Percentiles rank a stretch among this genome's conserved stretches.
phyloP scores from a whole-genome alignment of 148 eudicot genomes.

The Rheum nobile region DNA sequence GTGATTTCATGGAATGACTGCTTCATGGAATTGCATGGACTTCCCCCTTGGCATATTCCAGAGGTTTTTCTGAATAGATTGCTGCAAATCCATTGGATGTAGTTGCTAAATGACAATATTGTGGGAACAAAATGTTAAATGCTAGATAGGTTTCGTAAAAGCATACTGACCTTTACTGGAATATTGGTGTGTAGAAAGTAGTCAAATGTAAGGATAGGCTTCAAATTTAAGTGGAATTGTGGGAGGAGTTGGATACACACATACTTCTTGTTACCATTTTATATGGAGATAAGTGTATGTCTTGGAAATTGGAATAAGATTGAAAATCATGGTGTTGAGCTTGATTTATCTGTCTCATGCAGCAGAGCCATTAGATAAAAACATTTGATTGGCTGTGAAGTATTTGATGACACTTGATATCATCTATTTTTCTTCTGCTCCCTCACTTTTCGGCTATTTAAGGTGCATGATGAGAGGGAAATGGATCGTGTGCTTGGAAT shows the following conservation, averaged over 20 bases:
- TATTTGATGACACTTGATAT: not conserved
- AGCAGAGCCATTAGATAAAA: too few species aligned
- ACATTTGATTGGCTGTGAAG: not conserved
- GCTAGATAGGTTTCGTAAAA: not conserved
- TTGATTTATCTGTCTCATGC: not conserved
- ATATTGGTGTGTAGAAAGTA: not conserved
- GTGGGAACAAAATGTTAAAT: not conserved
- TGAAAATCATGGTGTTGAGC: not conserved
- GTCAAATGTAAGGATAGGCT: not conserved
- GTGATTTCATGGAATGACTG: too few species aligned
- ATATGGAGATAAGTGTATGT: not conserved
- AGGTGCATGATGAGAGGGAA: conserved; percentile 93
- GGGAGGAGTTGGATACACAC: not conserved
- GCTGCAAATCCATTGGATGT: too few species aligned
- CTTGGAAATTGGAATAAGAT: not conserved
- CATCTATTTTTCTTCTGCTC: not conserved
- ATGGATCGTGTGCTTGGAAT: conserved; percentile 87
- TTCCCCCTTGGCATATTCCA: too few species aligned
- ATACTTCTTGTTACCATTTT: not conserved
- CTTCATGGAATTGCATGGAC: too few species aligned
- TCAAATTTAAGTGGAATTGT: not conserved
- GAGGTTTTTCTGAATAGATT: too few species aligned
- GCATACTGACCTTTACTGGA: not conserved
- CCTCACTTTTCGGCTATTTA: not conserved
- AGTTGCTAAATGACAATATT: too few species aligned